A percentile compares a stretch with the other conserved stretches of the same genome.
Evolutionary conservation across 148 eudicot genomes (phyloP).

Genomic region (Pouteria glomerata): DNA sequence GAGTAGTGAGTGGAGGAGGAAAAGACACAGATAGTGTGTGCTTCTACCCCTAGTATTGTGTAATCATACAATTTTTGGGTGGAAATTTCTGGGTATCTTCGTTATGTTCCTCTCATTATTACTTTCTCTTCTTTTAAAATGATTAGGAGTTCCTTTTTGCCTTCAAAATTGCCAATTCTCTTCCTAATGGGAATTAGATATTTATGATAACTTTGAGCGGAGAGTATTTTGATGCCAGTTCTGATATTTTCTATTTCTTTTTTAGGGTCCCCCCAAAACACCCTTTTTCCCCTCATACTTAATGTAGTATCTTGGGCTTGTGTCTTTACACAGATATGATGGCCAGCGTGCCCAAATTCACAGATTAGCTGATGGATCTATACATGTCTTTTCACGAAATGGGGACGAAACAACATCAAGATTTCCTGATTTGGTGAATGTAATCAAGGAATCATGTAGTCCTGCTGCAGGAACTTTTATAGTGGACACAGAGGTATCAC

Average conservation of each 20-base stretch:
- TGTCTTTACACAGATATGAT: conserved; percentile 62
- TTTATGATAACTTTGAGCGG: too few relatives aligned
- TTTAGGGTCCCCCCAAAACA: too few relatives aligned
- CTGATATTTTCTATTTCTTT: not conserved
- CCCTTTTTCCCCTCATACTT: not conserved
- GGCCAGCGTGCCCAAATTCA: conserved; percentile 99
- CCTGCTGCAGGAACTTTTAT: conserved; percentile 56
- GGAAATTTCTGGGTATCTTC: not conserved
- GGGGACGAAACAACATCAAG: conserved; percentile 90
- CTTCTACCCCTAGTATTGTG: too few relatives aligned
- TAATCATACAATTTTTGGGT: too few relatives aligned
- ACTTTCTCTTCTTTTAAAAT: not conserved
- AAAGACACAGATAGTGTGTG: too few relatives aligned
- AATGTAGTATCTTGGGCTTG: not conserved
- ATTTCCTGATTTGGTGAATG: conserved; percentile 79
- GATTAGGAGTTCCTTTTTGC: not conserved
- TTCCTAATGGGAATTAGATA: too few relatives aligned
- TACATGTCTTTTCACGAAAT: conserved; percentile 83
- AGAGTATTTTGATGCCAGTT: not conserved
- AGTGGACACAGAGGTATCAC: conserved; percentile 79
- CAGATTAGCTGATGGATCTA: conserved; percentile 72
- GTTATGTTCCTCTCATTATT: not conserved
- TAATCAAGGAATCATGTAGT: conserved; percentile 62
- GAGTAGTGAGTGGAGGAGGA: too few relatives aligned
- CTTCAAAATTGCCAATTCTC: too few relatives aligned